These are phyloP conservation scores for Galium porrigens DNA, from an alignment of 305 asterid species.

Conservation along the genomic window DNA sequence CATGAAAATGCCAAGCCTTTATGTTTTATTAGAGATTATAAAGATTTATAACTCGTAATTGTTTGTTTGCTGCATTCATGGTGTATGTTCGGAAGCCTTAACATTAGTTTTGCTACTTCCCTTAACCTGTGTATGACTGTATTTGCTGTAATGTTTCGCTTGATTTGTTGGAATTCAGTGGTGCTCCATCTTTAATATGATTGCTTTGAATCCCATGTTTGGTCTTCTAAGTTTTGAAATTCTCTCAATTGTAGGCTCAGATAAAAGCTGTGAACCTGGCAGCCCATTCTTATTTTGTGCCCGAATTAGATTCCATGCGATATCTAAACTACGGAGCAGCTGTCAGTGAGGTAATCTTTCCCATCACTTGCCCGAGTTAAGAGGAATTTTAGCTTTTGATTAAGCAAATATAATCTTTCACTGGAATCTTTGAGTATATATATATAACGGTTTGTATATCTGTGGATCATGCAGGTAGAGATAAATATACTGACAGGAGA, in stretches of 20 bases:
- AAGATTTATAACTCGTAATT: background rate
- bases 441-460: background rate
- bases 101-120: conserved; percentile 1
- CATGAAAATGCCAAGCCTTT: background rate
- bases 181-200: background rate
- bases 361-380: background rate
- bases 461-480: conserved; percentile 39
- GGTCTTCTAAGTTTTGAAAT: background rate
- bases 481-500: conserved; percentile 47
- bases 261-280: conserved; percentile 31
- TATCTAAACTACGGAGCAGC: conserved; percentile 66
- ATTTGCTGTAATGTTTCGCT: background rate
- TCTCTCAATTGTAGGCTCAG: conserved; percentile 40
- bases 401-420: background rate
- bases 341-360: conserved; percentile 42
- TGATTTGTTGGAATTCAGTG: background rate
- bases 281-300: conserved; percentile 44
- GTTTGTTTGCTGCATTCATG: background rate
- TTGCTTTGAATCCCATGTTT: background rate
- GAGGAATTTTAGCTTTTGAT: background rate
- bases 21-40: background rate
- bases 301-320: conserved; percentile 23
- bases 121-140: background rate
- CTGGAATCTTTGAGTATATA: background rate
- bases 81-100: background rate